phyloP scores from a whole-genome alignment of 805 yeast genomes.

The Teunomyces panamensis region DNA sequence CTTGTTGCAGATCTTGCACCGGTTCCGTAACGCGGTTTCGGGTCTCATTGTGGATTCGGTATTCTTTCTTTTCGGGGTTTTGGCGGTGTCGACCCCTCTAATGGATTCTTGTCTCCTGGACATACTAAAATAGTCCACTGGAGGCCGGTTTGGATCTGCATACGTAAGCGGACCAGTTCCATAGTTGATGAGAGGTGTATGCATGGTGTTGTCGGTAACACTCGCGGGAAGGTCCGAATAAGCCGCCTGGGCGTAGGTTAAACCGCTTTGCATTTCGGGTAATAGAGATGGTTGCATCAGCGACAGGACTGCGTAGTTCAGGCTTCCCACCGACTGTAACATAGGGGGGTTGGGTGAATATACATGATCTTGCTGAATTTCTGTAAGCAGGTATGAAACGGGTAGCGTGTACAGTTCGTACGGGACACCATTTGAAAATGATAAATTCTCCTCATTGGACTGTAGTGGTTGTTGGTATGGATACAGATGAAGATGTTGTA shows the following conservation, averaged over 20 bases:
- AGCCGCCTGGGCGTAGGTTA: not conserved
- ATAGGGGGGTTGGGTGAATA: not conserved
- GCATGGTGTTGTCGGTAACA: not conserved
- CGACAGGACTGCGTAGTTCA: not conserved
- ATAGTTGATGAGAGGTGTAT: not conserved
- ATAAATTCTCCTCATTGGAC: not conserved
- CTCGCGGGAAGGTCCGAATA: not conserved
- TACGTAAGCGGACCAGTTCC: not conserved
- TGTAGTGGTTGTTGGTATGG: not conserved
- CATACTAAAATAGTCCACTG: not conserved
- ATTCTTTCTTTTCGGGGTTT: conserved; percentile 6
- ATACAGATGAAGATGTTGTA: not conserved
- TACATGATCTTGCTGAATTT: not conserved
- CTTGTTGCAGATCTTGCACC: conserved; percentile 62
- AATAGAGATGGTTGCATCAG: not conserved
- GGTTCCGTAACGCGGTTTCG: conserved; percentile 44
- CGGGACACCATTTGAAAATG: not conserved
- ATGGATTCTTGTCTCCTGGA: not conserved
- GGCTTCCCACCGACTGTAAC: not conserved
- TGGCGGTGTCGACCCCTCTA: not conserved
- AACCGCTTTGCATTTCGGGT: not conserved
- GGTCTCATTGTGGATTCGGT: conserved; percentile 35
- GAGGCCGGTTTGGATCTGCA: not conserved
- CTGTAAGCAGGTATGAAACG: not conserved
- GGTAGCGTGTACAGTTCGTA: not conserved